phyloP scores from a whole-genome alignment of 345 rosid genomes.

The Excoecaria cochinchinensis region DNA sequence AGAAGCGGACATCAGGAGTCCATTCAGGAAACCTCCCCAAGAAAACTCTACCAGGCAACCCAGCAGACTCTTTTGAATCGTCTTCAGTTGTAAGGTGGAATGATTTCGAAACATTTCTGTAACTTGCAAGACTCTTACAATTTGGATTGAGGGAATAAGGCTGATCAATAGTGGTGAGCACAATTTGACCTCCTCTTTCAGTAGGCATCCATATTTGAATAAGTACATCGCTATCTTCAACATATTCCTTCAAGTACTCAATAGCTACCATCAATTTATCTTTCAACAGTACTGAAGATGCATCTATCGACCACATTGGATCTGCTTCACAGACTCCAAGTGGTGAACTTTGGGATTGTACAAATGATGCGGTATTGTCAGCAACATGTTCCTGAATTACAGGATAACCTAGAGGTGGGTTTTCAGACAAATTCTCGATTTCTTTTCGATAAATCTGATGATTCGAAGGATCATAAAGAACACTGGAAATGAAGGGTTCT shows the following conservation, averaged over 20 bases:
- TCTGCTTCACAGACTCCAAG: constrained; percentile 46
- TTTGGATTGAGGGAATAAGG: constrained; percentile 56
- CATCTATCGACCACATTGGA: constrained; percentile 50
- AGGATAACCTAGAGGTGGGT: constrained; percentile 27
- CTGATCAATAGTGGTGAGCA: constrained; percentile 68
- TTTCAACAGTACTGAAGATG: constrained; percentile 47
- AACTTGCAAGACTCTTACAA: constrained; percentile 53
- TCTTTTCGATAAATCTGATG: constrained; percentile 35
- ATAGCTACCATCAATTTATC: constrained; percentile 57
- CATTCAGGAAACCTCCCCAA: constrained; percentile 71
- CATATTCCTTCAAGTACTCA: constrained; percentile 46
- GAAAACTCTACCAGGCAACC: constrained; percentile 81
- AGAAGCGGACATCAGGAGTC: constrained; percentile 91
- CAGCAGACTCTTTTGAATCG: constrained; percentile 50
- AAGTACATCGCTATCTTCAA: constrained; percentile 53
- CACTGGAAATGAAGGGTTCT: constrained; percentile 34
- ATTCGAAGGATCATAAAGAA: constrained; percentile 27
- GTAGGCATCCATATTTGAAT: constrained; percentile 84
- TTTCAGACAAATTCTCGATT: constrained; percentile 25
- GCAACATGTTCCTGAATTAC: constrained; percentile 28
- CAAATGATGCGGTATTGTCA: constrained; percentile 30
- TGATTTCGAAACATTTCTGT: constrained; percentile 54
- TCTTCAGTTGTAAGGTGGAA: constrained; percentile 64
- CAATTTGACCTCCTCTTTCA: constrained; percentile 48
- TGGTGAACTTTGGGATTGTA: constrained; percentile 33